Evolutionary conservation across 192 early-diverging fungal genomes (phyloP), one percentile per base, ranked within the genome.

Genomic region (Podila epigama): DNA sequence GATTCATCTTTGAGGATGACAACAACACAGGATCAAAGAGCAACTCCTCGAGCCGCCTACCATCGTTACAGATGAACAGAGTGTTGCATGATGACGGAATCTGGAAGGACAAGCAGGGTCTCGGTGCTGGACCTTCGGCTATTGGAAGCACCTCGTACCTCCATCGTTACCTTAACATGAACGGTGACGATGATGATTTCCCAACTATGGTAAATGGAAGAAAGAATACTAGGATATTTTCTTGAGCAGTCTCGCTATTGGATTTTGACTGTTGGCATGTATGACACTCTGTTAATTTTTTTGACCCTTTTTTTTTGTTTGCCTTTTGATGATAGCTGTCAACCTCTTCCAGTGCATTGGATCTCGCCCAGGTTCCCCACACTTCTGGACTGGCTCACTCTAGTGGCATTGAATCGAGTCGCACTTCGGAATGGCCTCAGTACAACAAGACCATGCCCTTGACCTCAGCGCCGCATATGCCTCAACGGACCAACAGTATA

Each of bases 1-100:
- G 81, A 20, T 80, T 82, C 63, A 75, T 84, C 22, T 79, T 79
- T 68, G 83, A 84, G 40, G 83, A 84, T 27, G 83, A 84, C 18
- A 69, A 69, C 20, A 79, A 83, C 51, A 27, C 33, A 18, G 51
- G n/a, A n/a, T 39, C n/a, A 34, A 39, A n/a, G 32, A 28, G 50
- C n/a, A 68, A 25, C 5, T 36, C 41, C 0, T 51, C 58, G 37
- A 61, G 60, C 41, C 65, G 68, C 35, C 32, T 66, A 4, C 52
- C 64, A 20, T 71, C 79, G 8, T 35, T 80, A 25, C 63, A 80
- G 18, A 80, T 80, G 66, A 68, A 64, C 55, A 64, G 77, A 28
- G 67, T 72, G 34, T 22, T 70, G 36, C 65, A 80, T 50, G 65
- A 81, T 20, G 64, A 69, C 56, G 63, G 66, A 1, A 75, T 81